phyloP scores from a whole-genome alignment of 2,329 filamentous ascomycete genomes.

The Calonectria pseudoturangicola region DNA sequence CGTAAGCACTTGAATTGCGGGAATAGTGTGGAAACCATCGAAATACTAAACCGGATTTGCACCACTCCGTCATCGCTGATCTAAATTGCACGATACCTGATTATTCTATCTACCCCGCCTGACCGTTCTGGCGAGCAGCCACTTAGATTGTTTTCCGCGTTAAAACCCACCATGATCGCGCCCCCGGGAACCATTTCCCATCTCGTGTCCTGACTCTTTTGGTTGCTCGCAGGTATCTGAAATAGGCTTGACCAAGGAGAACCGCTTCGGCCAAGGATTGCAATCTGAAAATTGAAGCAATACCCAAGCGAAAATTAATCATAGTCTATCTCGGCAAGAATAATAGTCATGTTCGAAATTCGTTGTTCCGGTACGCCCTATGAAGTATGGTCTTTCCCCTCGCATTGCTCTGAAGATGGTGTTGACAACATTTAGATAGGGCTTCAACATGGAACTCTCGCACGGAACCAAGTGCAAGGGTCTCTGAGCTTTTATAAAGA shows the following conservation, averaged over 20 bases:
- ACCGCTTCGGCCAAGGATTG: too few relatives aligned
- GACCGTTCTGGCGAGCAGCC: background rate
- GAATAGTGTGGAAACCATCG: background rate
- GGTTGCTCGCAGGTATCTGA: background rate
- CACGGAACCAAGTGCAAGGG: constrained; percentile 30
- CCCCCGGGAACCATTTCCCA: constrained; percentile 1
- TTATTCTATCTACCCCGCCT: constrained; percentile 13
- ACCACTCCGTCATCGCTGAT: background rate
- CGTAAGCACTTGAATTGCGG: background rate
- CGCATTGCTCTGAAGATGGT: background rate
- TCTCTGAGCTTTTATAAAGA: constrained; percentile 45
- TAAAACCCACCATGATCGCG: constrained; percentile 2
- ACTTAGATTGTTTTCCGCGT: constrained; percentile 7
- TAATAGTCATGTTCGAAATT: background rate
- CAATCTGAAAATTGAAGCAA: background rate
- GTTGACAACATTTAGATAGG: background rate
- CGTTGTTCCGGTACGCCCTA: constrained; percentile 8
- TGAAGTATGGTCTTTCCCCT: background rate
- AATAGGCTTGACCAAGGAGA: too few relatives aligned
- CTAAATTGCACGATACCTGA: constrained; percentile 13
- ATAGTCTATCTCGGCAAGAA: background rate
- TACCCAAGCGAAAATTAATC: background rate
- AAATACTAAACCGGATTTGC: background rate
- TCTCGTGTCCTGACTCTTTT: background rate
- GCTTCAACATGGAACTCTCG: constrained; percentile 14